phyloP scores from a whole-genome alignment of 768 basidiomycete species.

The Trametes coccinea region DNA sequence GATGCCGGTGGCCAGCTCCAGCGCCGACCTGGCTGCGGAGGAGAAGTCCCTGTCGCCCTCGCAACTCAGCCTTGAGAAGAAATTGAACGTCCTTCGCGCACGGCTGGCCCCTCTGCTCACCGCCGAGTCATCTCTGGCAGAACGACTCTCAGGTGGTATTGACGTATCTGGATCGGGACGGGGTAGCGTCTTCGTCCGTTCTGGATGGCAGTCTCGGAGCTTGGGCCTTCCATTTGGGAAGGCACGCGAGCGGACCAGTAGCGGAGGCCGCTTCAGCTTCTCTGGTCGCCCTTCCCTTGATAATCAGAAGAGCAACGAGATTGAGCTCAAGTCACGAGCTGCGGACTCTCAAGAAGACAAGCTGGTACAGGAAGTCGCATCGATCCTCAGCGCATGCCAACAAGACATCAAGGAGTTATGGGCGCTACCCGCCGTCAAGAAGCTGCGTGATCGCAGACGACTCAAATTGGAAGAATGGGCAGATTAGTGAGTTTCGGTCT shows the following conservation, averaged over 20 bases:
- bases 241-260: conserved; percentile 33
- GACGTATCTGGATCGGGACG: conserved; percentile 73
- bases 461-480: conserved; percentile 85
- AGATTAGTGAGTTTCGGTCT: conserved; percentile 65
- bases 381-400: conserved; percentile 56
- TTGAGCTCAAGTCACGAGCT: conserved; percentile 35
- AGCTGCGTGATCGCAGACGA: conserved; percentile 64
- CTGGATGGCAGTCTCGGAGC: conserved; percentile 78
- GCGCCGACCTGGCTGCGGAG: not conserved
- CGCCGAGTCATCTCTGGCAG: conserved; percentile 62
- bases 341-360: conserved; percentile 48
- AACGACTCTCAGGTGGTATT: conserved; percentile 73
- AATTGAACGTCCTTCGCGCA: conserved; percentile 44
- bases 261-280: conserved; percentile 32
- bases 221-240: conserved; percentile 38
- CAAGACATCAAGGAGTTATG: conserved; percentile 74
- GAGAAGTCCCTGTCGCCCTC: conserved; percentile 19
- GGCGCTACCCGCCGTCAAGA: conserved; percentile 69
- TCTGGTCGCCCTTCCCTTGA: conserved; percentile 32
- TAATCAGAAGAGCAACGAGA: conserved; percentile 10
- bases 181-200: conserved; percentile 71
- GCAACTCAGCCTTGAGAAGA: conserved; percentile 23
- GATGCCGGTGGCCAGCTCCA: conserved; percentile 9
- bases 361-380: conserved; percentile 60
- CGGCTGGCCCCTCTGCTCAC: conserved; percentile 62